phyloP scores from a whole-genome alignment of 2,329 filamentous ascomycete species.

The Alternaria triticina region DNA sequence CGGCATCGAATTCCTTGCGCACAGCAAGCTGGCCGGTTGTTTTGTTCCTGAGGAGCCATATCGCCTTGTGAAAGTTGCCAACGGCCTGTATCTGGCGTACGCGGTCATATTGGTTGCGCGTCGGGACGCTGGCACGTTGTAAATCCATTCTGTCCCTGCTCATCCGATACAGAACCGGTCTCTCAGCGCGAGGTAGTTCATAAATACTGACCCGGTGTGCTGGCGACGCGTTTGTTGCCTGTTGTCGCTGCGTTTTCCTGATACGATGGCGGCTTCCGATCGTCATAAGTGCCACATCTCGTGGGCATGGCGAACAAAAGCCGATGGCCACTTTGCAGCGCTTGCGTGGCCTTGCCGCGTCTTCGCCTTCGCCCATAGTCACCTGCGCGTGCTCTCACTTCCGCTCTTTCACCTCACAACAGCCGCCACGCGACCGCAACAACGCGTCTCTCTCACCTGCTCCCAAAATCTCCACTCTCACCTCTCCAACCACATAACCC shows the following conservation, averaged over 20 bases:
- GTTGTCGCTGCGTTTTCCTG: not conserved
- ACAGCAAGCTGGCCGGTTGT: not conserved
- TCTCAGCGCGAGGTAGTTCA: not conserved
- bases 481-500: rapidly evolving
- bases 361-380: not conserved
- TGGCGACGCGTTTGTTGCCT: not conserved
- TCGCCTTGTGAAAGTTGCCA: not conserved
- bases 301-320: not conserved
- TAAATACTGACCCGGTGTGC: not conserved
- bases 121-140: not conserved
- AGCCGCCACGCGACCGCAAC: not conserved
- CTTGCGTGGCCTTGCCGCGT: not conserved
- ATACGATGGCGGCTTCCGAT: not conserved
- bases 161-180: not conserved
- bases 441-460: not conserved
- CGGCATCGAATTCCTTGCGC: not conserved
- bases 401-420: not conserved
- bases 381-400: not conserved
- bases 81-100: not conserved
- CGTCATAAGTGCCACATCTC: not conserved
- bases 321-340: not conserved
- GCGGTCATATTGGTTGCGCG: not conserved
- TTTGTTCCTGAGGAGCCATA: not conserved
- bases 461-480: not conserved
- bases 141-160: not conserved